Percentiles rank a stretch among this genome's conserved stretches.
These are phyloP conservation scores for Macrophomina phaseolina DNA, from an alignment of 2,329 filamentous ascomycete genomes.

Conservation along the genomic window DNA sequence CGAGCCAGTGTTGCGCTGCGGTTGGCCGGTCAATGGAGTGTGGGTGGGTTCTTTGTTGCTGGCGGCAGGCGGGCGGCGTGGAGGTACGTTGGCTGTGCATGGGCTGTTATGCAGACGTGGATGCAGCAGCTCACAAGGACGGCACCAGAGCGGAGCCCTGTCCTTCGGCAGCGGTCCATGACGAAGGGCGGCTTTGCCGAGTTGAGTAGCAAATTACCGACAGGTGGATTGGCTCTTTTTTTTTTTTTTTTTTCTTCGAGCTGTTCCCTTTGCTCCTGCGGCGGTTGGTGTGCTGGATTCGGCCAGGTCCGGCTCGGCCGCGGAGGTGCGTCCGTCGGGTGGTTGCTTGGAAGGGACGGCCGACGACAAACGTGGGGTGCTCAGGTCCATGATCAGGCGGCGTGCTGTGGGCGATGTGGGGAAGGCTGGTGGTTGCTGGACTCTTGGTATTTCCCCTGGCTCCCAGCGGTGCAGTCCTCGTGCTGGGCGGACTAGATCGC, in stretches of 20 bases:
- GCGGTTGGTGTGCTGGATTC: background rate
- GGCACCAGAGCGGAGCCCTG: background rate
- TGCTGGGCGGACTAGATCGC: too few species aligned
- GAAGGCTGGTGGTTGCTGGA: too few species aligned
- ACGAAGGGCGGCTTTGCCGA: background rate
- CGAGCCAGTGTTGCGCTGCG: too few species aligned
- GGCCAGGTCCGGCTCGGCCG: background rate
- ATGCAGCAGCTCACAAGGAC: background rate
- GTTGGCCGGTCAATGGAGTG: too few species aligned
- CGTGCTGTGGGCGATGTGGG: too few species aligned
- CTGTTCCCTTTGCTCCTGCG: background rate
- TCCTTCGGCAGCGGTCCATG: background rate
- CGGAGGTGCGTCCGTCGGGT: slow-evolving; percentile 1
- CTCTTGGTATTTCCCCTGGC: too few species aligned
- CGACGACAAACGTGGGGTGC: too few species aligned
- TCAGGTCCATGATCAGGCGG: too few species aligned
- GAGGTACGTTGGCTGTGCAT: background rate
- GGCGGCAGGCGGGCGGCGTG: too few species aligned
- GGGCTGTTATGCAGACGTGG: too few species aligned
- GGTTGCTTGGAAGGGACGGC: background rate
- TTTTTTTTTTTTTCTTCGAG: background rate
- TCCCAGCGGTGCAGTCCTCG: too few species aligned
- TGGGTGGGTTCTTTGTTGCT: too few species aligned
- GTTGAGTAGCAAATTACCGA: slow-evolving; percentile 12
- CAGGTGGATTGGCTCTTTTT: background rate